Base-by-base conservation (phyloP, 1,284 basidiomycete genomes). In the Cryptococcus sp. region DNA sequence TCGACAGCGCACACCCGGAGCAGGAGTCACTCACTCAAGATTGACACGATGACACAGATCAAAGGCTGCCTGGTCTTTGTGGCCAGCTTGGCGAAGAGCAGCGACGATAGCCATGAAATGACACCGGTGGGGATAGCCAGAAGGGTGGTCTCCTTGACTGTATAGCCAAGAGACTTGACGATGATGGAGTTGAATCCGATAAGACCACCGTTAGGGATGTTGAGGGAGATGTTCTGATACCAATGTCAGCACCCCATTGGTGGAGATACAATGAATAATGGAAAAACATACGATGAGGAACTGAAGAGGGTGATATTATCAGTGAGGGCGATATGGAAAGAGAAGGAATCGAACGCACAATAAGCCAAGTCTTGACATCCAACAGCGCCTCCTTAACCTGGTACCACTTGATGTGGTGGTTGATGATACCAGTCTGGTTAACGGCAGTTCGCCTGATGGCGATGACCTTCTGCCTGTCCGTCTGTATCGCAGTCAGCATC, bases 51-150 rank as follows among this genome's bases (percentile, higher is more conserved):
- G 9, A 9, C 28, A 37, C 18, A 33, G 33, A 13, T 45, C 45
- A 36, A 39, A 54, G 46, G 46, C 50, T 38, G 28, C 37, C 43
- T 4, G 43, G 37, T 64, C 53, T 66, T 65, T 45, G 54, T 54
- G 0, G 65, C 66, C 15, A 68, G 49, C 37, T 45, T 59, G 5
- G 64, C 55, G 47, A 68, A 62, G 35, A 67, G 13, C 35, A 73
- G 55, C 0, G 68, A 62, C 4, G 61, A 42, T 5, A 68, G 53
- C 70, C 68, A 72, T 9, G 57, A 61, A 38, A 73, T 62, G 13
- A 72, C 52, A 33, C 70, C 72, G 5, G 71, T 74, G 1, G 69
- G 69, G 46, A 70, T 69, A 20, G 53, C 59, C n/a, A 71, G 53
- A 0, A 70, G 55, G n/a, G 63, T 64, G 4, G 67, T 67, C 15